Percentiles rank a stretch among this genome's conserved stretches.
Evolutionary conservation across 306 rosid species (phyloP).

Genomic region (Sophora flavescens): DNA sequence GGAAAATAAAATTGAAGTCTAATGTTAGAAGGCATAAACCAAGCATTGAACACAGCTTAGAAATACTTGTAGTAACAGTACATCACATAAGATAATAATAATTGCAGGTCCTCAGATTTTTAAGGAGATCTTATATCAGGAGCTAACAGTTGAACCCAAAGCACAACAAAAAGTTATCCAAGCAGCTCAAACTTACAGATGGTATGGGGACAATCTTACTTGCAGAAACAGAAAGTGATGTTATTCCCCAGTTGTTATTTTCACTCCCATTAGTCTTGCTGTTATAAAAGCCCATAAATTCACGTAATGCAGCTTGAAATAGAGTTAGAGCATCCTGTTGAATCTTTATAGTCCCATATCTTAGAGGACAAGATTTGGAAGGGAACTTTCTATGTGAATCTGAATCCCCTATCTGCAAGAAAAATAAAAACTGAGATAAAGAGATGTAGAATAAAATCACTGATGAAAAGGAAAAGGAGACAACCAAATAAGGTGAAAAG

Average conservation of each 20-base stretch:
- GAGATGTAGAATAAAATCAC: constrained; percentile 23
- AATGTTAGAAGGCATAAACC: constrained; percentile 31
- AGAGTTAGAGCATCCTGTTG: constrained; percentile 92
- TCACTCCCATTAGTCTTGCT: constrained; percentile 59
- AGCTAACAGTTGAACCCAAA: constrained; percentile 42
- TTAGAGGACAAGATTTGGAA: constrained; percentile 91
- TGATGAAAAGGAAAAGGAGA: constrained; percentile 24
- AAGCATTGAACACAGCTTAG: constrained; percentile 32
- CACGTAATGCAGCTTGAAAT: constrained; percentile 88
- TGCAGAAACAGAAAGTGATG: constrained; percentile 83
- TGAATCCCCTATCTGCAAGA: constrained; percentile 71
- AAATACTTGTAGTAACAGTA: constrained; percentile 7
- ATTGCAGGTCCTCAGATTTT: constrained; percentile 20
- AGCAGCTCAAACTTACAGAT: constrained; percentile 69
- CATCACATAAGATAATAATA: constrained; percentile 27
- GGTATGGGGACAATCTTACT: constrained; percentile 89
- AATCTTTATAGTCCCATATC: constrained; percentile 86
- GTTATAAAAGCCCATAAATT: constrained; percentile 61
- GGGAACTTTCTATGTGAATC: constrained; percentile 83
- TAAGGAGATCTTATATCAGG: constrained; percentile 27
- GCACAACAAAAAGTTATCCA: constrained; percentile 35
- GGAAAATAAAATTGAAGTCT: constrained; percentile 26
- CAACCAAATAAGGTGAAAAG: constrained; percentile 9
- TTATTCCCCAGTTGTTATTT: constrained; percentile 74
- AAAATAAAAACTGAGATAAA: constrained; percentile 43